Evolutionary conservation across 2,329 filamentous ascomycete species (phyloP), one percentile per base, ranked within the genome.

Genomic region (Ophiostoma sp.): DNA sequence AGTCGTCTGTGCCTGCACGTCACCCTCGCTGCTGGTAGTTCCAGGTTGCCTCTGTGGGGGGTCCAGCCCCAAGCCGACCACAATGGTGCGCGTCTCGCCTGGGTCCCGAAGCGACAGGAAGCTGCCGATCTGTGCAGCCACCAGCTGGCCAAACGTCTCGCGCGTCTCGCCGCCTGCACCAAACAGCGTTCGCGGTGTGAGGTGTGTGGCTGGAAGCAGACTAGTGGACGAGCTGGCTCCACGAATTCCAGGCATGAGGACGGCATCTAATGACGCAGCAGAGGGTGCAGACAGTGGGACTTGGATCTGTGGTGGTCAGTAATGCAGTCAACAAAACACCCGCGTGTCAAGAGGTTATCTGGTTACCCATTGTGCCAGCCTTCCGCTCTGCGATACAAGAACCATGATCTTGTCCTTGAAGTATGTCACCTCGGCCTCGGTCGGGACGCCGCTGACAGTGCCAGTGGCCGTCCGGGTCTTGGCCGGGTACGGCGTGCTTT

Each of bases 321-420:
- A 14, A 3, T 1, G 9, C 8, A 36, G 3, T 40, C 27, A 27
- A 27, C 27, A 27, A 27, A 27, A 27, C 27, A 27, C 27, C 27
- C 27, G 27, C 27, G 27, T 27, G 1, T 27, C 27, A 27, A 27
- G 27, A 27, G 27, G 1, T 27, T 2, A 1, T 27, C 27, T 27
- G 27, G 27, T 27, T 82, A 97, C 93, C 95, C 95, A 99, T 83
- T 98, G 95, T 27, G 91, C 90, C 64, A 98, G 80, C 69, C 89
- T 86, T 6, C 93, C 94, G 70, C 89, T 86, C 79, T 98, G 95
- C 0, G 91, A 91, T 70, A 98, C 84, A 0, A 93, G 97, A 71
- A 99, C 81, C 74, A 99, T 80, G 74, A 99, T 92, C 78, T 92
- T 96, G 83, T 98, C 95, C 8, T 88, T 84, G 78, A 98, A 98